Evolutionary conservation across 1,284 basidiomycete species (phyloP).

Genomic region (Cutaneotrichosporon daszewskae): DNA sequence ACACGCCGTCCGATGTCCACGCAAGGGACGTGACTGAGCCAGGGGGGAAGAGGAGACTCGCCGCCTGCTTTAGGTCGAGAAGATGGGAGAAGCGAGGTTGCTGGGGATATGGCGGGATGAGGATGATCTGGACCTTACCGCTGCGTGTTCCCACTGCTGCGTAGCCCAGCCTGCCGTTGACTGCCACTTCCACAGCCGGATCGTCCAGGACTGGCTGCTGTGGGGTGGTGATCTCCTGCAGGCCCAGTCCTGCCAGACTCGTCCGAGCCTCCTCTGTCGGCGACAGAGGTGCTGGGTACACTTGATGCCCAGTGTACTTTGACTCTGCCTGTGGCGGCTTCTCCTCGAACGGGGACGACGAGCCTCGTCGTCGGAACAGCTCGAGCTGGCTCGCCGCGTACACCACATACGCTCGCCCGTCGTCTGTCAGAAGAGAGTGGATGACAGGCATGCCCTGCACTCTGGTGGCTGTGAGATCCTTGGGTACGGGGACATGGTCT

Average conservation of each 20-base stretch:
- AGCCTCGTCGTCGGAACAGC: slow-evolving; percentile 1
- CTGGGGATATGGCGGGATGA: slow-evolving; percentile 30
- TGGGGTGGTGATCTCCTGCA: no score
- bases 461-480: slow-evolving; percentile 17
- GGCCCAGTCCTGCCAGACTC: no score
- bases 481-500: slow-evolving; percentile 18
- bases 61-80: slow-evolving; percentile 32
- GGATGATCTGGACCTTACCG: slow-evolving; percentile 56
- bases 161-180: slow-evolving; percentile 80
- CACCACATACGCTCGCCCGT: slow-evolving; percentile 47
- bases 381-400: slow-evolving; percentile 24
- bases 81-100: slow-evolving; percentile 26
- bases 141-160: slow-evolving; percentile 72
- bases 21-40: slow-evolving; percentile 72
- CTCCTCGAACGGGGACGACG: background rate
- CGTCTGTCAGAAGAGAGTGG: slow-evolving; percentile 42
- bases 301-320: slow-evolving; percentile 2
- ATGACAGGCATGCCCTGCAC: slow-evolving; percentile 29
- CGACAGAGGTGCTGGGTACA: background rate
- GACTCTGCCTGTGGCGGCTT: background rate
- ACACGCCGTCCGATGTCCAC: slow-evolving; percentile 94
- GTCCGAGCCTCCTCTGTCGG: no score
- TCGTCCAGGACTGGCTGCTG: background rate
- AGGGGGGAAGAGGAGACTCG: slow-evolving; percentile 46
- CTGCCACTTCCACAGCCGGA: slow-evolving; percentile 58